Base-by-base conservation (phyloP, 306 rosid species). In the Lupinus albus region DNA sequence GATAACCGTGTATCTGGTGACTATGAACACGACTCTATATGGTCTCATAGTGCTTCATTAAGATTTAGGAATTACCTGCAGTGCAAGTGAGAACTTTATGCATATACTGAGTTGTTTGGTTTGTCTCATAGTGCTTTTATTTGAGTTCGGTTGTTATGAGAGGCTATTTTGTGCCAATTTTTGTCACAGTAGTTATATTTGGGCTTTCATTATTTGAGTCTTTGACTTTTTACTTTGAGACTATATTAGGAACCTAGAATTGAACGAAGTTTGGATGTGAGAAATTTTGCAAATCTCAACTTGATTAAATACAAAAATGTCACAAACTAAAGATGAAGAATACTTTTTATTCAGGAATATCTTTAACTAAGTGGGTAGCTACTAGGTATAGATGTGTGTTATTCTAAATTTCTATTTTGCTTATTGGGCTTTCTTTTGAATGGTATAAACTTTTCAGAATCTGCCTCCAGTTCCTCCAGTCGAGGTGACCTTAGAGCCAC, bases 381-480 rank as follows among this genome's bases (percentile, higher is more conserved):
- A 35, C 46, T 13, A 16, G 54, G 7, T 4, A 8, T 46, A 48
- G 28, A 25, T 64, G 10, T 48, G 15, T 69, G 50, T 55, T 46
- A 8, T 17, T 72, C n/a, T 52, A 67, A 63, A 12, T 58, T 17
- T 56, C 50, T 72, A 51, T 38, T 50, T 61, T 75, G 30, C 44
- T 62, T 15, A 0, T 65, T 39, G 49, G 32, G 63, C 17, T 75
- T 70, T 61, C 11, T 39, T 47, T 71, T 52, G 53, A 77, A 12
- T 63, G 51, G 35, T 55, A 33, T 74, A 60, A 74, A 81, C 62
- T 71, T 74, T 67, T 69, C 83, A 93, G 99, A 77, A 38, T 49
- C 89, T 86, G 68, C 96, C 97, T 50, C 83, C 84, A 41, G 93
- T 90, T 67, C 96, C 96, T 71, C 71, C 77, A 0, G 91, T 93